Evolutionary conservation across 164 flowering plant genomes (phyloP), one percentile per base, ranked within the genome.

Genomic region (Macadamia integrifolia): DNA sequence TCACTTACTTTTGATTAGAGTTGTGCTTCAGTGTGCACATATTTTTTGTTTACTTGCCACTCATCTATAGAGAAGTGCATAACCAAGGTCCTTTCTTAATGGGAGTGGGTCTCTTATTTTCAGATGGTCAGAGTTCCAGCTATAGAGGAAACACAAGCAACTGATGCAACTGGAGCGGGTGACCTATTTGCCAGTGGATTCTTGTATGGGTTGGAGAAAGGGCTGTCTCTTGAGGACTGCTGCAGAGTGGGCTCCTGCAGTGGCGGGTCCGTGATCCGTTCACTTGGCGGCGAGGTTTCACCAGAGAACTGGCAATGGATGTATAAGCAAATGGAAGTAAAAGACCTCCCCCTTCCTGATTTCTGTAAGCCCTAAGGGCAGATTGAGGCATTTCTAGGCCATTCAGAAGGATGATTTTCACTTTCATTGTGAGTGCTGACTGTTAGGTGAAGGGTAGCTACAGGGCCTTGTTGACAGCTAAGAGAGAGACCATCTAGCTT

Each of bases 91-190:
- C 23, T 23, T 23, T 23, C 23, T 23, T 23, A 46, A 46, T 3
- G 50, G 9, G 7, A 46, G 13, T 46, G 10, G 46, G 29, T 31
- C 9, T n/a, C 11, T 11, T 11, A 9, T 28, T 75, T 67, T 66
- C 84, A 93, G 98, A 68, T 82, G 52, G 97, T 90, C 9, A 75
- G 81, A 62, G 90, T 94, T 49, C 81, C 89, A 14, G 98, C 98
- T 6, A 82, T 87, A 29, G 91, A 93, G 5, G 87, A 84, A 71
- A 57, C 85, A 28, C 85, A 81, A 59, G 85, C 93, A 40, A 76
- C 61, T 13, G 98, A 94, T 83, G 95, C 96, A 58, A 94, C 98
- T 11, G 98, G 98, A 77, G 98, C 98, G 3, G 98, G 98, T 0
- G 98, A 94, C 78, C 91, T 94, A 8, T 91, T 94, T 75, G 96